phyloP scores from a whole-genome alignment of 371 early-diverging fungal genomes.

The Rhizopus sp. region DNA sequence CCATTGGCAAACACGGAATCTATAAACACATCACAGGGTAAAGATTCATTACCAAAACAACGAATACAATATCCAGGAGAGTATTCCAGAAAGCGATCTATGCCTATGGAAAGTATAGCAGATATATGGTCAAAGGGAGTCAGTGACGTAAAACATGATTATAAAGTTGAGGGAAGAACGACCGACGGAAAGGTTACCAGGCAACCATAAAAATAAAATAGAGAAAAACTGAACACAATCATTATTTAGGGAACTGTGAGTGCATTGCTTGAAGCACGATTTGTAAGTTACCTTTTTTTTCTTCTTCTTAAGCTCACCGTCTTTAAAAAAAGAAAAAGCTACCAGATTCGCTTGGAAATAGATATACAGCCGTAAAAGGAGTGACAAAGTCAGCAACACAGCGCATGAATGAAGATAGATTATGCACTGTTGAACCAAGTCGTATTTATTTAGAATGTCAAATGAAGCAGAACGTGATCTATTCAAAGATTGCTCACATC shows the following conservation, averaged over 20 bases:
- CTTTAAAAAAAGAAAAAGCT: slow-evolving; percentile 4
- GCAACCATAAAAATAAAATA: background rate
- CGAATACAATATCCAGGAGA: slow-evolving; percentile 27
- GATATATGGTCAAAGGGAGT: slow-evolving; percentile 15
- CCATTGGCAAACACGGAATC: slow-evolving; percentile 8
- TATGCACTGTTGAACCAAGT: slow-evolving; percentile 6
- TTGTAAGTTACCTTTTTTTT: slow-evolving; percentile 9
- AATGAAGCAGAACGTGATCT: slow-evolving; percentile 9
- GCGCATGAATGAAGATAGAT: too few relatives aligned
- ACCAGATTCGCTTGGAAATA: background rate
- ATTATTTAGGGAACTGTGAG: slow-evolving; percentile 1
- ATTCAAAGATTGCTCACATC: slow-evolving; percentile 16
- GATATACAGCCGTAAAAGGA: background rate
- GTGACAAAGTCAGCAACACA: too few relatives aligned
- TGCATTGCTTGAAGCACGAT: background rate
- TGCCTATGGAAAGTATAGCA: slow-evolving; percentile 27
- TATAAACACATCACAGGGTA: slow-evolving; percentile 27
- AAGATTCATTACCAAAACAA: slow-evolving; percentile 16
- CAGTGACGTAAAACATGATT: background rate
- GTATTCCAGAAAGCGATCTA: slow-evolving; percentile 36
- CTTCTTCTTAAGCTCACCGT: slow-evolving; percentile 4
- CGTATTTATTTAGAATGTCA: slow-evolving; percentile 16
- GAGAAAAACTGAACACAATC: background rate
- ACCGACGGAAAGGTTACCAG: too few relatives aligned
- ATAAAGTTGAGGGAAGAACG: background rate